A percentile compares a stretch with the other conserved stretches of the same genome.
Conservation (phyloP, 2,329 filamentous ascomycete genomes). For the Chrysoporthe cubensis region DNA sequence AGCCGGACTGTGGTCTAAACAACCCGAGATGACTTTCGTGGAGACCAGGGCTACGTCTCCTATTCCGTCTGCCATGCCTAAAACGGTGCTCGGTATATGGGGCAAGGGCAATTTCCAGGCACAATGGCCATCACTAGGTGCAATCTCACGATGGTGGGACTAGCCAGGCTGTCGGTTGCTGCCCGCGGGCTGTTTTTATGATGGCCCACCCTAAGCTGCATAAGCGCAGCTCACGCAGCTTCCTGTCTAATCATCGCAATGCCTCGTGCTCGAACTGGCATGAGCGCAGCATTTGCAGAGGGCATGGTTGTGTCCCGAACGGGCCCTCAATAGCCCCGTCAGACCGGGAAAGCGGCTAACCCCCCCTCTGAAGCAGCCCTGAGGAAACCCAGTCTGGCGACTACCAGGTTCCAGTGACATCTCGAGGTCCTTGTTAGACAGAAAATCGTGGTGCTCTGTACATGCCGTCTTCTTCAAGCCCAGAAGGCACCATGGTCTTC, state of each 20-base stretch:
- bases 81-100: conserved; percentile 23
- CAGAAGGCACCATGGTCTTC: not conserved
- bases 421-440: no score
- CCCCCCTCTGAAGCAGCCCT: conserved; percentile 2
- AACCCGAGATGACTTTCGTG: conserved; percentile 4
- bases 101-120: conserved; percentile 27
- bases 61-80: not conserved
- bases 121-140: conserved; percentile 24
- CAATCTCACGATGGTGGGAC: conserved; percentile 30
- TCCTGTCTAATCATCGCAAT: conserved; percentile 15
- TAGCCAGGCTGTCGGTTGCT: conserved; percentile 12
- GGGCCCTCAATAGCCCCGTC: conserved; percentile 6
- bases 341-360: not conserved
- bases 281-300: conserved; percentile 9
- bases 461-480: not conserved
- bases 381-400: not conserved
- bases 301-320: conserved; percentile 10
- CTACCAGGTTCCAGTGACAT: not conserved
- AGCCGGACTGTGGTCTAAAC: not conserved
- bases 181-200: conserved; percentile 11
- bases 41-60: conserved; percentile 7
- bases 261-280: conserved; percentile 5
- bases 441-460: not conserved
- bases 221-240: conserved; percentile 31
- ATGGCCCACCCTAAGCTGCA: conserved; percentile 28